Conservation (phyloP, 257 asterid genomes). For the Datura wrightii region DNA sequence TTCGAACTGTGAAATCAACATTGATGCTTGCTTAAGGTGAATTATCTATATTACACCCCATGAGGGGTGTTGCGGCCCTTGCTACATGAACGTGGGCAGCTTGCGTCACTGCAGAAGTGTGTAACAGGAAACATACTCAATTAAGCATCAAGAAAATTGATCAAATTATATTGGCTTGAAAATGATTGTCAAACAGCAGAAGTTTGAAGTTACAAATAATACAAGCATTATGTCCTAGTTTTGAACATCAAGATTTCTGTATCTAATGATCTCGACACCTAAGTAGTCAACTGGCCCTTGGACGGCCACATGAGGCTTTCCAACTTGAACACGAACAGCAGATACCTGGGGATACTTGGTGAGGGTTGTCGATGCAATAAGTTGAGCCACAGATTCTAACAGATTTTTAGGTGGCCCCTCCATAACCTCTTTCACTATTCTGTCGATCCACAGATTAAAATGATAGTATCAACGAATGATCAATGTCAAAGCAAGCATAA, state of each 20-base stretch:
- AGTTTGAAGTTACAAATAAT: not conserved
- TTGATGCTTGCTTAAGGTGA: not conserved
- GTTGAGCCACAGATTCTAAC: constrained; percentile 80
- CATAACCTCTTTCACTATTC: constrained; percentile 69
- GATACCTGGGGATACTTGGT: constrained; percentile 56
- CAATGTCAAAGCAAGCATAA: not conserved
- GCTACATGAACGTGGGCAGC: not conserved
- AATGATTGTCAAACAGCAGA: not conserved
- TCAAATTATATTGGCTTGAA: not conserved
- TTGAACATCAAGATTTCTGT: constrained; percentile 37
- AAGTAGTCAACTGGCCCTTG: constrained; percentile 71
- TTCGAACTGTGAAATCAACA: not conserved
- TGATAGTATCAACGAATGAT: not conserved
- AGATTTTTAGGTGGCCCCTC: constrained; percentile 83
- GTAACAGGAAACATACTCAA: not conserved
- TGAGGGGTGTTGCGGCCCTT: not conserved
- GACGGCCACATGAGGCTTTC: constrained; percentile 94
- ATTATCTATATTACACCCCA: not conserved
- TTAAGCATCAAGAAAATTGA: not conserved
- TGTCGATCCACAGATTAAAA: constrained; percentile 40
- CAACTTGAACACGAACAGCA: constrained; percentile 75
- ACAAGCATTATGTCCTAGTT: not conserved
- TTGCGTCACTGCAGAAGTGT: not conserved
- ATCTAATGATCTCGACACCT: constrained; percentile 67
- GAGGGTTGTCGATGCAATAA: constrained; percentile 64